Evolutionary conservation across 2,329 filamentous ascomycete genomes (phyloP), one percentile per base, ranked within the genome.

Genomic region (Conoideocrella luteorostrata): DNA sequence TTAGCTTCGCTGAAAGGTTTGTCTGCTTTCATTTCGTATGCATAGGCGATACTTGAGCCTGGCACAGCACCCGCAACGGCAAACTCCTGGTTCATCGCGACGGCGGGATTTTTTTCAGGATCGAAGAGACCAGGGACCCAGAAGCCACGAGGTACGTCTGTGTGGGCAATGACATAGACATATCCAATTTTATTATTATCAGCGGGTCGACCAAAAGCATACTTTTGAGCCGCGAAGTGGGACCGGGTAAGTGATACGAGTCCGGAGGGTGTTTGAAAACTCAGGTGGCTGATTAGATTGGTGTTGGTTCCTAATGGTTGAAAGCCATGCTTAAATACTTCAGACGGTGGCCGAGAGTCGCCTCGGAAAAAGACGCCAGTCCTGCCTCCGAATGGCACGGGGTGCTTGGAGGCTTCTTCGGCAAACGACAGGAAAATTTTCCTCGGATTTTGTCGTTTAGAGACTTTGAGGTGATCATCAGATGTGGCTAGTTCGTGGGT

Each of bases 281-380:
- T 44, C 24, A 50, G 30, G 22, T 50, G 45, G 5, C 22, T 18
- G 3, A n/a, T 9, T 7, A 50, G 35, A 26, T 35, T 33, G 29
- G 26, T 43, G 32, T 50, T 24, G 4, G 9, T 32, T 7, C 47
- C 47, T 15, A 33, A 32, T 2, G 47, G 45, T 3, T 3, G 10
- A 15, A 50, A 50, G 1, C 47, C 47, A 2, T 11, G 17, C 5
- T n/a, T 13, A 13, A 50, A 50, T 4, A 50, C 32, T 11, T 45
- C 32, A 10, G 20, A 20, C 1, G 41, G 40, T 1, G 45, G 39
- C 4, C 47, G 47, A 4, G 43, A 44, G 28, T 50, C 47, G 15
- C 47, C 45, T 21, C 47, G 45, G 23, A 32, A 50, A 20, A 50
- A 44, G 43, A 45, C 10, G 4, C 47, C 47, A 3, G 9, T 10